Conservation (phyloP, 2,329 filamentous ascomycete genomes). For the Neonectria faginata region DNA sequence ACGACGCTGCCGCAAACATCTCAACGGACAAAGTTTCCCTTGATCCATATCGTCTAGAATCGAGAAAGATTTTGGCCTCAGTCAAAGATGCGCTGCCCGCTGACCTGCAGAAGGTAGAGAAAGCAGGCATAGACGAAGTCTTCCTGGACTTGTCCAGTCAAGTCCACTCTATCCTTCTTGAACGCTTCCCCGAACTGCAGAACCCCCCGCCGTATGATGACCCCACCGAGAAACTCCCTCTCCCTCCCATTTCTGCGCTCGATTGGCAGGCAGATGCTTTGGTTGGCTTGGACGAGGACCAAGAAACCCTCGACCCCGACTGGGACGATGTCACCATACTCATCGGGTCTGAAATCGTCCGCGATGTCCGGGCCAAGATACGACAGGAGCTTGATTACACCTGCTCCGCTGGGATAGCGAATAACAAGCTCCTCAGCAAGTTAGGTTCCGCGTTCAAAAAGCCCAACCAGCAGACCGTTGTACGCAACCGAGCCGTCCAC, state of each 20-base stretch:
- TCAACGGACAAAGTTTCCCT: conserved; percentile 92
- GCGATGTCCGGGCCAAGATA: conserved; percentile 77
- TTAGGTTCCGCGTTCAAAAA: conserved; percentile 92
- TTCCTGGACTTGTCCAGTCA: conserved; percentile 92
- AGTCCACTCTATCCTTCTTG: conserved; percentile 78
- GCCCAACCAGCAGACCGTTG: conserved; percentile 93
- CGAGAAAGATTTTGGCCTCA: conserved; percentile 80
- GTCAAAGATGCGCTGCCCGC: conserved; percentile 80
- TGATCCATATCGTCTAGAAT: conserved; percentile 90
- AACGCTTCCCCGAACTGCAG: conserved; percentile 79
- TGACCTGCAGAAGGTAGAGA: conserved; percentile 81
- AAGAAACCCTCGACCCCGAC: conserved; percentile 85
- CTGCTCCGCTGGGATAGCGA: conserved; percentile 88
- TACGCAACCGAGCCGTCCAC: conserved; percentile 84
- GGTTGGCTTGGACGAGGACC: conserved; percentile 80
- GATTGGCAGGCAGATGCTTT: conserved; percentile 89
- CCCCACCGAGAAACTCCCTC: conserved; percentile 75
- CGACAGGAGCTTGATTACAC: conserved; percentile 83
- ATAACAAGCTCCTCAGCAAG: conserved; percentile 96
- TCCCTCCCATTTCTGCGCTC: conserved; percentile 75
- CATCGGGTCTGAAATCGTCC: conserved; percentile 89
- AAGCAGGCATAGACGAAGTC: conserved; percentile 95
- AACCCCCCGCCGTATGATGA: conserved; percentile 78
- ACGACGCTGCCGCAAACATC: conserved; percentile 83
- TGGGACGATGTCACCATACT: conserved; percentile 95